Conservation (phyloP, 176 grass and related monocot genomes). For the Carex cristatella region DNA sequence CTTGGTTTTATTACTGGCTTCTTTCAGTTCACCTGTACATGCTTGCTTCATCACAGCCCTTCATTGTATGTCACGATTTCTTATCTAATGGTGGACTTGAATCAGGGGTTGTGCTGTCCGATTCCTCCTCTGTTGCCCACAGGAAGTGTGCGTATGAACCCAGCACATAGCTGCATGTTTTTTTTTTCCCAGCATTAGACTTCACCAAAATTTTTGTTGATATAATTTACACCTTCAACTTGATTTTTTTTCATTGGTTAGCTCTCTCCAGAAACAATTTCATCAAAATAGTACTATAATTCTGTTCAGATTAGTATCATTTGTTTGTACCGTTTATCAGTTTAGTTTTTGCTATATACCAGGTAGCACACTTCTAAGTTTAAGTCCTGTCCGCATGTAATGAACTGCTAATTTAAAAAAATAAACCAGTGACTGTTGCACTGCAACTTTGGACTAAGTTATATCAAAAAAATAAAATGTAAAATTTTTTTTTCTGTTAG, state of each 20-base stretch:
- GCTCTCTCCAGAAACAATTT: background rate
- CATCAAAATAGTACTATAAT: background rate
- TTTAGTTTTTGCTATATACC: background rate
- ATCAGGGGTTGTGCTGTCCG: background rate
- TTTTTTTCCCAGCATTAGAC: background rate
- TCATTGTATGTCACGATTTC: background rate
- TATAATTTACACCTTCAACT: background rate
- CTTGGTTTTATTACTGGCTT: constrained; percentile 4
- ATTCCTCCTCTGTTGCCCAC: constrained; percentile 31
- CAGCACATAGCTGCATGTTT: constrained; percentile 22
- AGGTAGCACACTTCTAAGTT: background rate
- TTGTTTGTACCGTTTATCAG: background rate
- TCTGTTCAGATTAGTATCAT: too few relatives aligned
- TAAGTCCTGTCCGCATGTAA: background rate
- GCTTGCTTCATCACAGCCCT: background rate
- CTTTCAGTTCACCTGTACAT: background rate
- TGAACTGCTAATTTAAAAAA: background rate
- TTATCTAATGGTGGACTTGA: background rate
- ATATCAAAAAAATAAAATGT: background rate
- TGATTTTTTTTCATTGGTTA: background rate
- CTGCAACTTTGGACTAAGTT: background rate
- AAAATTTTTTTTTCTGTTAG: background rate
- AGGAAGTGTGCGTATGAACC: constrained; percentile 35
- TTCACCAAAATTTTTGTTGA: background rate
- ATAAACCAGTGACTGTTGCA: background rate